phyloP scores from a whole-genome alignment of 371 early-diverging fungal genomes.

The Mucor lusitanicus region DNA sequence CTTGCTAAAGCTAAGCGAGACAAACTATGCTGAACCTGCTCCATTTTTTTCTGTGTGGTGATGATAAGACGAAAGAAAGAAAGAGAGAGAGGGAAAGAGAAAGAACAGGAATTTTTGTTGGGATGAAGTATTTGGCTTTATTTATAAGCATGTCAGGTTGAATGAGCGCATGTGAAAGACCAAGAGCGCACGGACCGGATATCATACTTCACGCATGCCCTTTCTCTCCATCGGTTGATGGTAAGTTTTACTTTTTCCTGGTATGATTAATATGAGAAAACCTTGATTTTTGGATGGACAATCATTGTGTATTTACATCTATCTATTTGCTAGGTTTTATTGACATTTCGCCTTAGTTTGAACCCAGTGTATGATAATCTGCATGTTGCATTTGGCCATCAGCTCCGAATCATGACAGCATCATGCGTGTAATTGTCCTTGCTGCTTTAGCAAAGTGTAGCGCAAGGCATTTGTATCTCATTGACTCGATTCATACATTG shows the following conservation, averaged over 20 bases:
- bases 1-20: conserved; percentile 30
- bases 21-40: conserved; percentile 6
- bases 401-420: neutral
- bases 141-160: conserved; percentile 1
- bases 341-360: neutral
- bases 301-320: neutral
- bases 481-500: neutral
- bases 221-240: neutral
- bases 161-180: neutral
- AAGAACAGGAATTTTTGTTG: neutral
- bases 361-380: neutral
- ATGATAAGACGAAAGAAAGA: neutral
- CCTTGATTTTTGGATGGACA: neutral
- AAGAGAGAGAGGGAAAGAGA: no score
- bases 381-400: neutral
- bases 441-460: neutral
- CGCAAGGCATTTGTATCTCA: neutral
- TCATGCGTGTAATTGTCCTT: neutral
- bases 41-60: neutral
- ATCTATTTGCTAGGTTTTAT: neutral
- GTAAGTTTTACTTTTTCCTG: neutral
- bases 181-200: conserved; percentile 3
- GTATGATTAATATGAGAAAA: neutral
- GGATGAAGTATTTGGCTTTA: neutral
- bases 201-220: neutral